A percentile compares a stretch with the other conserved stretches of the same genome.
These are phyloP conservation scores for Kodamaea kaohsiungensis DNA, from an alignment of 805 yeast genomes.

Conservation along the genomic window DNA sequence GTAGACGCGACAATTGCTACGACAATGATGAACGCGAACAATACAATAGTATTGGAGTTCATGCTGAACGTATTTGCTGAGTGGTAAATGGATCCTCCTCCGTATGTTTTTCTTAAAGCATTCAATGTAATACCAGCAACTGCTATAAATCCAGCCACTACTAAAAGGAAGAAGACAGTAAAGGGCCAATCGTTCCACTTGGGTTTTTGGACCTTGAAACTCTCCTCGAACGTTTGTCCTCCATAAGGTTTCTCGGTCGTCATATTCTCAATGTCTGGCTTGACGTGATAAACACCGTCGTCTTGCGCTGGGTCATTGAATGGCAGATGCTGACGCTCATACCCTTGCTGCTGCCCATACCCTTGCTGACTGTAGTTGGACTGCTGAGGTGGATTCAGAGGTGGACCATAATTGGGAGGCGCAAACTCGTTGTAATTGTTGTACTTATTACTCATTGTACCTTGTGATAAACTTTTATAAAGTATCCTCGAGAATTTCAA, in stretches of 20 bases:
- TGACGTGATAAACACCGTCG: conserved; percentile 13
- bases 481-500: not conserved
- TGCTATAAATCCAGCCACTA: conserved; percentile 65
- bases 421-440: not conserved
- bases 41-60: conserved; percentile 71
- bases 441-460: not conserved
- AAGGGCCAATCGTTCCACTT: conserved; percentile 73
- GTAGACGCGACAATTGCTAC: conserved; percentile 60
- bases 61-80: conserved; percentile 56
- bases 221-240: conserved; percentile 56
- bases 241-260: conserved; percentile 34
- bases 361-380: not conserved
- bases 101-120: conserved; percentile 58
- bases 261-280: conserved; percentile 33
- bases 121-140: conserved; percentile 68
- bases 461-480: too few species aligned
- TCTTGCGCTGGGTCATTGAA: not conserved
- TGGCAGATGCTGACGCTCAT: not conserved
- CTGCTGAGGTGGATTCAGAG: not conserved
- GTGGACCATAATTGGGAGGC: not conserved
- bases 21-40: conserved; percentile 65
- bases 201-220: conserved; percentile 65
- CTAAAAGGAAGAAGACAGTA: conserved; percentile 48
- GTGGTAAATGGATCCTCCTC: conserved; percentile 65
- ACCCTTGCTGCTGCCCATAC: not conserved